Evolutionary conservation across 2,329 filamentous ascomycete species (phyloP), one percentile per base, ranked within the genome.

Genomic region (Aspergillus jensenii): DNA sequence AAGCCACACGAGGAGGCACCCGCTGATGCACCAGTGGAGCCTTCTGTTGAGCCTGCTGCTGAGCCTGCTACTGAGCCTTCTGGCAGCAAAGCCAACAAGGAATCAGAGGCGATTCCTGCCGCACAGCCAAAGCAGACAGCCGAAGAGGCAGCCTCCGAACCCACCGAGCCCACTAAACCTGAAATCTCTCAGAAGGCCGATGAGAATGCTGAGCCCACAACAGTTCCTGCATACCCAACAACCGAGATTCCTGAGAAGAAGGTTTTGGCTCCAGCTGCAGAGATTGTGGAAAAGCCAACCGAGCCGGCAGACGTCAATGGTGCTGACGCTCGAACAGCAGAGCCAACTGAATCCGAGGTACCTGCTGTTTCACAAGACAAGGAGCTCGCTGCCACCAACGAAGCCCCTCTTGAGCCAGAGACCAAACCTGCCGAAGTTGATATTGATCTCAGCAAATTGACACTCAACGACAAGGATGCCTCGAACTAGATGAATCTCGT

Each of bases 401-500:
- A 64, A 31, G 45, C 21, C 15, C 37, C 45, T 37, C n/a, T 49
- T 5, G 45, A 55, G 19, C 31, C n/a, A 12, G 35, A 15, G 11
- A n/a, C 31, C 2, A 64, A 65, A 46, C 47, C 62, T 14, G 56
- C 61, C 52, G 63, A 64, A 7, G 60, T 64, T 49, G 68, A 67
- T n/a, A 60, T 68, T 59, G 68, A 71, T 46, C 63, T 69, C 52
- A 62, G 59, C 48, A 67, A 59, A 35, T 55, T 70, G 46, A 58
- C 65, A 23, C 57, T 69, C 47, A 65, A 63, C 56, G 51, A 51
- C 15, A 50, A 49, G 25, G 40, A 55, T 21, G n/a, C 37, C 14
- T 31, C 53, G 15, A 47, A 51, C 55, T 60, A 55, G 25, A 27
- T 33, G 41, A 49, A 44, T 57, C 25, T 47, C 45, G 14, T n/a